phyloP scores from a whole-genome alignment of 2,329 filamentous ascomycete species.

The Fusarium fracticaudum region DNA sequence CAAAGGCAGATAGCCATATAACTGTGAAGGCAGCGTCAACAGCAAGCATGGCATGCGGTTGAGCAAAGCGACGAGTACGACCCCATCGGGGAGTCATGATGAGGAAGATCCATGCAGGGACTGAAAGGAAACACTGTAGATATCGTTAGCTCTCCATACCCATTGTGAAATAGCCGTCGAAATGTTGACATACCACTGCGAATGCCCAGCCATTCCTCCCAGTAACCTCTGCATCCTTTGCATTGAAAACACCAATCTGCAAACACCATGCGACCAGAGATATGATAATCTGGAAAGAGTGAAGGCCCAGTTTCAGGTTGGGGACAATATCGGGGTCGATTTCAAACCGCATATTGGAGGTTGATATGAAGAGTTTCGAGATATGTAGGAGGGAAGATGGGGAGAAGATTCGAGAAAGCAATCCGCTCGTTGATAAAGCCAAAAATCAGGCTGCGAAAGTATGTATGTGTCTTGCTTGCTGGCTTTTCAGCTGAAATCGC shows the following conservation, averaged over 20 bases:
- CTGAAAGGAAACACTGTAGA: constrained; percentile 69
- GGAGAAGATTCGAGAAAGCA: not conserved
- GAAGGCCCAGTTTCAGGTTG: constrained; percentile 65
- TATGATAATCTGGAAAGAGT: constrained; percentile 64
- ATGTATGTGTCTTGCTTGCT: constrained; percentile 19
- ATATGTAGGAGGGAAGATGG: not conserved
- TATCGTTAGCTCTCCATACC: constrained; percentile 7
- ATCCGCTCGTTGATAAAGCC: not conserved
- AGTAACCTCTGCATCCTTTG: constrained; percentile 58
- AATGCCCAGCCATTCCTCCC: constrained; percentile 72
- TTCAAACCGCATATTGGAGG: constrained; percentile 57
- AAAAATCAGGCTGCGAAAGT: constrained; percentile 4
- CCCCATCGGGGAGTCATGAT: constrained; percentile 71
- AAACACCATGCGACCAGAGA: constrained; percentile 67
- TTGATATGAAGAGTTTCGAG: not conserved
- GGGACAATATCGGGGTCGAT: constrained; percentile 65
- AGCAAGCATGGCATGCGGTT: constrained; percentile 68
- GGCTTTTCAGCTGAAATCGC: constrained; percentile 33
- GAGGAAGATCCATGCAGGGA: constrained; percentile 72
- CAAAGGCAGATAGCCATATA: constrained; percentile 74
- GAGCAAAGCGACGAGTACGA: constrained; percentile 68
- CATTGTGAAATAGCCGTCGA: too few species aligned
- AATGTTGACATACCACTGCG: constrained; percentile 61
- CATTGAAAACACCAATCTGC: constrained; percentile 67
- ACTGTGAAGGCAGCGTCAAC: constrained; percentile 68